Conservation (phyloP, 2,329 filamentous ascomycete species). For the Neodidymelliopsis sp. region DNA sequence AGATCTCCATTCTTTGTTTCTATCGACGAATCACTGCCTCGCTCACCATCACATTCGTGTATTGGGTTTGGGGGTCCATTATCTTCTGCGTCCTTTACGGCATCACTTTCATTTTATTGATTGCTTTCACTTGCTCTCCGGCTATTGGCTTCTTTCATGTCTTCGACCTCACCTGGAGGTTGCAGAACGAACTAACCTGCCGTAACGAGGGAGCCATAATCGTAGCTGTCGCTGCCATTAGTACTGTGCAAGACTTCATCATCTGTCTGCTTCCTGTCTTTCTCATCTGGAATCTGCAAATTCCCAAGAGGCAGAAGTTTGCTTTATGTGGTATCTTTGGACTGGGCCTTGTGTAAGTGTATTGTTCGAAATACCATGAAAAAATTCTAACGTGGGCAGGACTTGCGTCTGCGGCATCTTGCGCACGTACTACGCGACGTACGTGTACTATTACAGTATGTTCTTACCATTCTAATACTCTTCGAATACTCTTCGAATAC, state of each 20-base stretch:
- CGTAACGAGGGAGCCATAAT: constrained; percentile 50
- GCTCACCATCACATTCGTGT: constrained; percentile 47
- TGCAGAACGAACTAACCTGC: constrained; percentile 44
- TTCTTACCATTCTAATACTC: background rate
- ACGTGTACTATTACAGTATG: constrained; percentile 38
- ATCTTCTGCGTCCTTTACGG: constrained; percentile 50
- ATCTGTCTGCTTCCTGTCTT: constrained; percentile 53
- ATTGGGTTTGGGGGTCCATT: constrained; percentile 49
- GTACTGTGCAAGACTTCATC: constrained; percentile 51
- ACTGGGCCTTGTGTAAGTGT: constrained; percentile 52
- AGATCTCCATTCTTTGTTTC: constrained; percentile 49
- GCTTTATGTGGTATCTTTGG: constrained; percentile 55
- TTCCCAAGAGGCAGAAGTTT: constrained; percentile 54
- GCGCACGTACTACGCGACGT: constrained; percentile 48
- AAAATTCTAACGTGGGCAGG: constrained; percentile 17
- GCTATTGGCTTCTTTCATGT: constrained; percentile 52
- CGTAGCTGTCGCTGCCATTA: constrained; percentile 49
- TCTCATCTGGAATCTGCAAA: constrained; percentile 55
- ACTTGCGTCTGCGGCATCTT: constrained; percentile 47
- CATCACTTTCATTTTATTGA: constrained; percentile 46
- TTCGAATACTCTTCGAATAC: too few relatives aligned
- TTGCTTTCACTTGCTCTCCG: constrained; percentile 50
- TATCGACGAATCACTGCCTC: constrained; percentile 53
- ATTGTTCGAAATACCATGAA: background rate
- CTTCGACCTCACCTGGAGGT: constrained; percentile 44